Conservation (phyloP, 176 grass and related monocot genomes). For the Luzula sylvatica region DNA sequence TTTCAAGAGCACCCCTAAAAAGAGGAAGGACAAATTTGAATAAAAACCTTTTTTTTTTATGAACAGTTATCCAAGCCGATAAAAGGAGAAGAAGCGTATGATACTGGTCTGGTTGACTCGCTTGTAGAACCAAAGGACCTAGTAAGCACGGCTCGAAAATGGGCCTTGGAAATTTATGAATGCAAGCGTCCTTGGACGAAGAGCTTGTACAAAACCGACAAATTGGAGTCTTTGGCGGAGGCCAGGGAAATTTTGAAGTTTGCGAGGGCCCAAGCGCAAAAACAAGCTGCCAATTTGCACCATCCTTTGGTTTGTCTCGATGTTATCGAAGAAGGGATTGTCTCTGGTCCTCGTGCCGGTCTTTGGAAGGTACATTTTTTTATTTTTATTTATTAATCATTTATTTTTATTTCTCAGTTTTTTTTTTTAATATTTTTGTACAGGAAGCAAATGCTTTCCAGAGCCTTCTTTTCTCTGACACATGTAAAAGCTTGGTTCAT, state of each 20-base stretch:
- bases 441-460: conserved; percentile 77
- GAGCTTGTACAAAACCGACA: conserved; percentile 85
- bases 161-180: conserved; percentile 80
- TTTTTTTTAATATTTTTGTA: conserved; percentile 23
- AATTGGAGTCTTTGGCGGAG: conserved; percentile 69
- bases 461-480: conserved; percentile 72
- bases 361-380: conserved; percentile 23
- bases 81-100: conserved; percentile 59
- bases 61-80: conserved; percentile 75
- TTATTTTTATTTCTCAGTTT: conserved; percentile 1
- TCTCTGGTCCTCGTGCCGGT: conserved; percentile 61
- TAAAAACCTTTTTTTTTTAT: neutral
- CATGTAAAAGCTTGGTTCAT: conserved; percentile 84
- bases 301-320: conserved; percentile 81
- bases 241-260: conserved; percentile 87
- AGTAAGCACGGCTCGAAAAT: conserved; percentile 48
- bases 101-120: conserved; percentile 69
- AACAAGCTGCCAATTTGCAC: conserved; percentile 68
- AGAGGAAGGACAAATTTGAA: neutral
- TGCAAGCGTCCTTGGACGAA: conserved; percentile 63
- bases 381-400: conserved; percentile 10
- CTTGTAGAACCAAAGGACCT: conserved; percentile 73
- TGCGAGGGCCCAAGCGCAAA: conserved; percentile 72
- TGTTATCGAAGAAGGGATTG: conserved; percentile 86
- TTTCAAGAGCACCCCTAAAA: neutral